Base-by-base conservation (phyloP, 2,329 filamentous ascomycete genomes). In the Hymenoscyphus salicellus region DNA sequence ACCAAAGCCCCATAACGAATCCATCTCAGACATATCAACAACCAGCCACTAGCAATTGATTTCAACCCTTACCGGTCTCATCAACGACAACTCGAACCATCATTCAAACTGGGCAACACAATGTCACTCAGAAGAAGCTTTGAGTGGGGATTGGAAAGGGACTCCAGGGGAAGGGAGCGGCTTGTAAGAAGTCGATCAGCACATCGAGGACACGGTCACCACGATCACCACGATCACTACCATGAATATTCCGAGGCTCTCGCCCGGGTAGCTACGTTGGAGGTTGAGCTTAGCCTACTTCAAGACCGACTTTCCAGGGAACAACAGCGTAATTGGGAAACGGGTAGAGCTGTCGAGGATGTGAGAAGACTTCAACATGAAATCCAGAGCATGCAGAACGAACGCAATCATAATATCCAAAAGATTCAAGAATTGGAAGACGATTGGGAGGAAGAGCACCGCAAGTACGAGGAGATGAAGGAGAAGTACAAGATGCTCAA, bases 401-500 rank as follows among this genome's bases (percentile, higher is more conserved):
- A 71, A 49, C 43, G 69, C 5, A 63, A 71, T 11, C 62, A 63
- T 2, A 55, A 68, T 26, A 56, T 66, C 7, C 49, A 62, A 23
- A 65, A 69, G 10, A 58, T 65, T 5, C 58, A 55, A n/a, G 55
- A 62, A 8, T 14, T 69, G 4, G 65, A 70, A 33, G 62, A 66
- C n/a, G 33, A 63, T 33, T 62, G 70, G 26, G 58, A 61, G 0
- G 62, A 65, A 11, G 65, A 68, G 57, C 63, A 68, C 28, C 58
- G 68, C 16, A 57, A 62, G n/a, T 63, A 65, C 30, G 65, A 71
- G 41, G 67, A 67, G 10, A 57, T 72, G 33, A 62, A 71, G 41
- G 70, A 72, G 62, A 70, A 66, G 56, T 61, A 66, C 10, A 55
- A 69, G 5, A 38, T 67, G 38, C 58, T 72, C 55, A 71, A 70